A percentile compares a stretch with the other conserved stretches of the same genome.
These are phyloP conservation scores for Mangifera indica DNA, from an alignment of 345 rosid species.

Conservation along the genomic window DNA sequence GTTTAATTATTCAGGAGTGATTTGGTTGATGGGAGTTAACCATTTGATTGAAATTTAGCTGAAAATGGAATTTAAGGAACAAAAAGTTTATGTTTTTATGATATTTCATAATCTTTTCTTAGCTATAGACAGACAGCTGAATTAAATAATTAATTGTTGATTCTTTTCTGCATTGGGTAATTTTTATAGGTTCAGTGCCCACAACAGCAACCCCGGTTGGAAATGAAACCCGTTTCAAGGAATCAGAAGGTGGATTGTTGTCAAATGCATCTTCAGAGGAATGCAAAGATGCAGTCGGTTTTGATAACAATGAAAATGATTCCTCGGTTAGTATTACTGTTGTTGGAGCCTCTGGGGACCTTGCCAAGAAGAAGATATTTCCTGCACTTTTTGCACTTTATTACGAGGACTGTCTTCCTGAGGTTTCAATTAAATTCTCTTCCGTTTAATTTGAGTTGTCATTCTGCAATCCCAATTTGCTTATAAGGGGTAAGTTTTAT, in stretches of 20 bases:
- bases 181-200: constrained; percentile 57
- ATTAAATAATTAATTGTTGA: constrained; percentile 2
- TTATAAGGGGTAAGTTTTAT: constrained; percentile 6
- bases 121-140: not conserved
- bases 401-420: constrained; percentile 89
- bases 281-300: constrained; percentile 36
- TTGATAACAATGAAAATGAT: constrained; percentile 45
- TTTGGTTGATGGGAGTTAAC: not conserved
- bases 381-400: constrained; percentile 98
- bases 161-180: constrained; percentile 10
- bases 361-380: constrained; percentile 98
- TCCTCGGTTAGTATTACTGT: constrained; percentile 86
- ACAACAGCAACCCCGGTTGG: constrained; percentile 38
- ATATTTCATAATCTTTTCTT: not conserved
- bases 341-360: constrained; percentile 99
- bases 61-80: not conserved
- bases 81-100: not conserved
- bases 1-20: not conserved
- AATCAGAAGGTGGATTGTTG: constrained; percentile 45
- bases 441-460: not conserved
- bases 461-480: not conserved
- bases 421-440: constrained; percentile 48
- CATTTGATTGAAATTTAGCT: not conserved
- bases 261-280: constrained; percentile 43
- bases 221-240: constrained; percentile 41